Evolutionary conservation across 768 basidiomycete genomes (phyloP), one percentile per base, ranked within the genome.

Genomic region (Suillus cothurnatus): DNA sequence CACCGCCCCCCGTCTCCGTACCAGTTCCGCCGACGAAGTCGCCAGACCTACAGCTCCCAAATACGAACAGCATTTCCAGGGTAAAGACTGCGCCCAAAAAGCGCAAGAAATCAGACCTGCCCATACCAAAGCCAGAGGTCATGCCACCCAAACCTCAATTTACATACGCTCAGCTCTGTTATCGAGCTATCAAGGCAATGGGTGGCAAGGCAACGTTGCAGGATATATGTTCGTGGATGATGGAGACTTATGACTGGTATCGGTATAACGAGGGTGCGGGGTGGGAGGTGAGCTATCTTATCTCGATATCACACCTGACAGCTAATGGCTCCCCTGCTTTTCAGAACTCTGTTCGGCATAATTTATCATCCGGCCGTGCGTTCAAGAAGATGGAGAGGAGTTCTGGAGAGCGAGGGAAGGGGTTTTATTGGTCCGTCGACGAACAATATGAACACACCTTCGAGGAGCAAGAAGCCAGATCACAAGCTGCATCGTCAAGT

Each of bases 271-370:
- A 92, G 73, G 89, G 89, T 59, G 80, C 81, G 50, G 91, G 93
- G 52, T 98, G 96, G 95, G 94, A 94, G 91, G 94, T 94, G 68
- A 72, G 87, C 81, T 57, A 28, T 11, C 59, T 57, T 43, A 61
- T 60, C 38, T 55, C 9, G 34, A 41, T 23, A 26, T 50, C 26
- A n/a, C 34, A 47, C 52, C 49, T 38, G 21, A 26, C 21, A 68
- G 17, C 26, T 2, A 58, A 19, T 19, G 67, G 36, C 17, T 57
- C n/a, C 36, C 23, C 43, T 21, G 36, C 32, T 67, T 43, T 31
- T n/a, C 72, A 95, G 93, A 95, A 92, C 71, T 97, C 97, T 36
- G 91, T 98, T 55, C 91, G 95, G 26, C 95, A 98, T 72, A 96
- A 95, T 74, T 79, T 99, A n/a, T 96, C 95, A 1, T 93, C 94